Evolutionary conservation across 2,329 filamentous ascomycete species (phyloP).

Genomic region (Ceratocystis harringtonii): DNA sequence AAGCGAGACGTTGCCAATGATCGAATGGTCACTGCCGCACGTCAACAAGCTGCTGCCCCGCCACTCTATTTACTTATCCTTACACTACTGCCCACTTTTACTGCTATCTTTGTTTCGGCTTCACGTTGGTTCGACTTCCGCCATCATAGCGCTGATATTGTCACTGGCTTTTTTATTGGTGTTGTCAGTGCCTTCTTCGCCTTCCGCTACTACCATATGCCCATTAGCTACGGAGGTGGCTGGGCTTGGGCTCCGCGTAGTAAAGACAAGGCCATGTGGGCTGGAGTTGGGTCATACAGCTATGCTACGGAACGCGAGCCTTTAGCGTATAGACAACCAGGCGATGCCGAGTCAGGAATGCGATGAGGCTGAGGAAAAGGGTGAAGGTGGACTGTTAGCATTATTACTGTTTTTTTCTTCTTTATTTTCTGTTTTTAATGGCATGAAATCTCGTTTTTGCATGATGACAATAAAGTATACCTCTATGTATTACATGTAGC

Average conservation of each 20-base stretch:
- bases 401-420: not conserved
- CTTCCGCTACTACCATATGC: slow-evolving; percentile 65
- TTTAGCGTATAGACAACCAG: slow-evolving; percentile 7
- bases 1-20: slow-evolving; percentile 23
- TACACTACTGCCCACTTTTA: slow-evolving; percentile 54
- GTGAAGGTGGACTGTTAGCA: not conserved
- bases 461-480: not conserved
- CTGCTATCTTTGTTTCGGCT: slow-evolving; percentile 66
- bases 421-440: not conserved
- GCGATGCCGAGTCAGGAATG: slow-evolving; percentile 11
- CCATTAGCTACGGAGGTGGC: slow-evolving; percentile 50
- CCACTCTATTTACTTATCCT: slow-evolving; percentile 64
- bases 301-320: slow-evolving; percentile 33
- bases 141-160: slow-evolving; percentile 84
- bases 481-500: no score
- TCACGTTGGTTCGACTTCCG: slow-evolving; percentile 80
- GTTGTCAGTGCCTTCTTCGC: slow-evolving; percentile 54
- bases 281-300: slow-evolving; percentile 49
- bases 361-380: not conserved
- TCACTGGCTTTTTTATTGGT: slow-evolving; percentile 73
- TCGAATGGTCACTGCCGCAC: slow-evolving; percentile 35
- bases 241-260: slow-evolving; percentile 81
- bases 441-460: not conserved
- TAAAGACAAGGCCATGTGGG: slow-evolving; percentile 59
- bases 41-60: slow-evolving; percentile 65